Evolutionary conservation across 208 protist genomes (phyloP).

Genomic region (Tetramitus jugosus): DNA sequence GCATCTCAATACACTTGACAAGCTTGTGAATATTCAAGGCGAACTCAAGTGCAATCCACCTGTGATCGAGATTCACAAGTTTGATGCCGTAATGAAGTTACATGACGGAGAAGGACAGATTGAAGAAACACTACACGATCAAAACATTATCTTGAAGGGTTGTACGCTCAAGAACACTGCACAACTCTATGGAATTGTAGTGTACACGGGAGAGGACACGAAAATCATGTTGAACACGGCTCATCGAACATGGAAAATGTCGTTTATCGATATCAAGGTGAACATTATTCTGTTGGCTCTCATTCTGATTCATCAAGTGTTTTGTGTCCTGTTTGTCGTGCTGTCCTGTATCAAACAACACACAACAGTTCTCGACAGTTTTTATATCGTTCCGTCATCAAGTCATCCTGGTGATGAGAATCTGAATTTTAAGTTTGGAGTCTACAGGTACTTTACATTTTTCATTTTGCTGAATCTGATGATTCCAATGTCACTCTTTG

Average conservation of each 20-base stretch:
- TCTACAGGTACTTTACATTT: constrained; percentile 49
- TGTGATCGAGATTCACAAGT: background rate
- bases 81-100: background rate
- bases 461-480: constrained; percentile 76
- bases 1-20: background rate
- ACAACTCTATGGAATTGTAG: constrained; percentile 61
- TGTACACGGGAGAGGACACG: constrained; percentile 73
- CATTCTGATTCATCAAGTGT: constrained; percentile 26
- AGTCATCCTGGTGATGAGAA: background rate
- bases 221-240: constrained; percentile 73
- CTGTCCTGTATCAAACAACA: background rate
- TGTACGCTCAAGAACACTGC: constrained; percentile 74
- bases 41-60: background rate
- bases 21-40: background rate
- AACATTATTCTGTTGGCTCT: constrained; percentile 58
- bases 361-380: background rate
- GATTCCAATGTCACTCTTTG: constrained; percentile 79
- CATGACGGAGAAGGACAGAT: background rate
- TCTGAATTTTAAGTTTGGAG: background rate
- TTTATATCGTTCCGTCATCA: background rate
- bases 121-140: too few relatives aligned
- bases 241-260: constrained; percentile 49
- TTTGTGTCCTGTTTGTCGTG: constrained; percentile 14
- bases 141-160: constrained; percentile 70
- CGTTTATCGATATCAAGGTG: constrained; percentile 51